Conservation (phyloP, 345 rosid species). For the Populus davidiana region DNA sequence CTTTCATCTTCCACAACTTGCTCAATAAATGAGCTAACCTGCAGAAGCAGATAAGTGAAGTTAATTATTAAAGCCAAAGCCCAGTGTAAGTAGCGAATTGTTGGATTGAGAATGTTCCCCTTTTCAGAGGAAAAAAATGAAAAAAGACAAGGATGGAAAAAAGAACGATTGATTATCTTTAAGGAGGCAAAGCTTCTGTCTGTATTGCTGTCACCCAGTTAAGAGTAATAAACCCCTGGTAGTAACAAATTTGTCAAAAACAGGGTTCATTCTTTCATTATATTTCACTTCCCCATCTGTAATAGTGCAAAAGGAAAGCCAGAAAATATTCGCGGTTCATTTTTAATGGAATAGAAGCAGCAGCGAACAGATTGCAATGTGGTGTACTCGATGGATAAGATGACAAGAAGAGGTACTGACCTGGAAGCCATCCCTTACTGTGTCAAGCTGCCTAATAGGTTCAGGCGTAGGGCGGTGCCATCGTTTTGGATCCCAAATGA, state of each 20-base stretch:
- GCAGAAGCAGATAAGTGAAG: slow-evolving; percentile 14
- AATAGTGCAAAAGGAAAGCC: not conserved
- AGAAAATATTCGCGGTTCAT: not conserved
- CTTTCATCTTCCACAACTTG: slow-evolving; percentile 71
- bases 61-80: slow-evolving; percentile 3
- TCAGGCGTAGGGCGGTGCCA: slow-evolving; percentile 59
- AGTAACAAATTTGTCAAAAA: not conserved
- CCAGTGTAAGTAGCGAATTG: not conserved
- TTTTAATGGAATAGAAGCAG: slow-evolving; percentile 1
- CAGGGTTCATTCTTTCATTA: not conserved
- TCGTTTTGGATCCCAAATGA: slow-evolving; percentile 60
- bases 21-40: slow-evolving; percentile 51
- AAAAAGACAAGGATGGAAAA: slow-evolving; percentile 1
- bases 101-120: not conserved
- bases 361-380: not conserved
- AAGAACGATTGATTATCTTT: not conserved
- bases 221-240: not conserved
- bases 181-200: not conserved
- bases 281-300: not conserved
- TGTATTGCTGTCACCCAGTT: not conserved
- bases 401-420: slow-evolving; percentile 26
- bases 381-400: not conserved
- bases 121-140: not conserved
- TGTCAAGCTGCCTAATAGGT: slow-evolving; percentile 52
- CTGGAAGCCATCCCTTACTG: slow-evolving; percentile 40